Evolutionary conservation across 176 grass and related monocot species (phyloP), one percentile per base, ranked within the genome.

Genomic region (Bolboschoenus planiculmis): DNA sequence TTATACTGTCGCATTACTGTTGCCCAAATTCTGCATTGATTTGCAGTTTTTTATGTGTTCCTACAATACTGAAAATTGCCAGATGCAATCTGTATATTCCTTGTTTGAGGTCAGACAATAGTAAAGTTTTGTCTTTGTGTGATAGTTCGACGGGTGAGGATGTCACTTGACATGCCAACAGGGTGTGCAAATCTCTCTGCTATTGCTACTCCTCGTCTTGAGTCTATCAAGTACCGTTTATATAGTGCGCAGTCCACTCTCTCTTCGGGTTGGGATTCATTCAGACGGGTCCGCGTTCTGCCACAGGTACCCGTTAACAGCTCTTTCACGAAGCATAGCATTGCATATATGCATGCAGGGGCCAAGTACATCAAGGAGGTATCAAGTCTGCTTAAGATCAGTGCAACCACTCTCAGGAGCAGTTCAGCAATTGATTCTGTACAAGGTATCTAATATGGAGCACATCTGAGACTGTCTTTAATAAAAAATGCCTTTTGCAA

Each of bases 281-380:
- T 93, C 85, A 87, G 91, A 61, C 89, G 82, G 88, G 88, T 91
- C 56, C 89, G 91, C 73, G 87, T 93, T 80, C 85, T 91, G 59
- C 91, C 89, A 8, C 91, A 90, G 62, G 55, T 99, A 40, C 89
- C 93, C 56, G 70, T 84, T 83, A 91, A 90, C 60, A 95, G 89
- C 85, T 93, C 96, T 10, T 95, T 99, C 72, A 93, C 89, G 51
- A 95, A 84, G 72, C 96, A 99, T 64, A 95, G 96, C 78, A 85
- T 99, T 85, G 96, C 96, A 79, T 99, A 99, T 78, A 93, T 99
- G 90, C 87, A 95, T 87, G 93, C 96, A 77, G 94, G 96, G 85
- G 96, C 96, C 54, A 90, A 93, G 48, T 99, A 99, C 84, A 88
- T 99, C 74, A 99, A 93, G 85, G 91, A 93, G 83, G 96, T 99